Evolutionary conservation across 805 yeast species (phyloP), one percentile per base, ranked within the genome.

Genomic region (Candida tallmaniae): DNA sequence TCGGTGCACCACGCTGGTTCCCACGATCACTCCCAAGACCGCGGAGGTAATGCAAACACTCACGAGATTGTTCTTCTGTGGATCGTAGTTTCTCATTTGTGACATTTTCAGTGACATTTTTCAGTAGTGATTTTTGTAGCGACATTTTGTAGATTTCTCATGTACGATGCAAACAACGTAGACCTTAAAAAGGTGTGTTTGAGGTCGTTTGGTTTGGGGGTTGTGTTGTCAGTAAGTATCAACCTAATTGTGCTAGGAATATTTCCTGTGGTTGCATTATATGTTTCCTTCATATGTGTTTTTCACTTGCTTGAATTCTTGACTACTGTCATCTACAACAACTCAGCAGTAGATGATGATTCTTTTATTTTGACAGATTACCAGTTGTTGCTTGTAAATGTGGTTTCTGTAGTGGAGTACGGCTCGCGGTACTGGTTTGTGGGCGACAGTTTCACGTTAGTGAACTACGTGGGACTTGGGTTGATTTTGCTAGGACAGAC

Each of bases 221-320:
- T 44, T 0, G 42, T 56, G 6, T 12, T 54, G 11, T 40, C 54
- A 29, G 24, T 45, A 20, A 52, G 50, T 35, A 8, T 31, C 4
- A 20, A 18, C 14, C 19, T 8, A 3, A 25, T 40, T 14, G 16
- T 40, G 12, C 23, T n/a, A 13, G 12, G 18, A 16, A 9, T 12
- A 12, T 16, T 13, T 5, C 24, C 29, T 3, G 32, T 30, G n/a
- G 5, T 34, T 25, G 13, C 12, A 21, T 18, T 76, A 0, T 87
- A 83, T 52, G 38, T 82, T 7, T 54, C 69, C 8, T 54, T 73
- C 1, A 52, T 84, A 7, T 55, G 81, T 3, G 18, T 70, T 0
- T 93, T 90, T 60, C 97, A 93, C 54, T 74, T 84, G 46, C 53
- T 85, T 14, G 98, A 93, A 60, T 93, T 80, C 54, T 76, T 73